These are phyloP conservation scores for Kwoniella shandongensis DNA, from an alignment of 768 basidiomycete species.

Conservation along the genomic window DNA sequence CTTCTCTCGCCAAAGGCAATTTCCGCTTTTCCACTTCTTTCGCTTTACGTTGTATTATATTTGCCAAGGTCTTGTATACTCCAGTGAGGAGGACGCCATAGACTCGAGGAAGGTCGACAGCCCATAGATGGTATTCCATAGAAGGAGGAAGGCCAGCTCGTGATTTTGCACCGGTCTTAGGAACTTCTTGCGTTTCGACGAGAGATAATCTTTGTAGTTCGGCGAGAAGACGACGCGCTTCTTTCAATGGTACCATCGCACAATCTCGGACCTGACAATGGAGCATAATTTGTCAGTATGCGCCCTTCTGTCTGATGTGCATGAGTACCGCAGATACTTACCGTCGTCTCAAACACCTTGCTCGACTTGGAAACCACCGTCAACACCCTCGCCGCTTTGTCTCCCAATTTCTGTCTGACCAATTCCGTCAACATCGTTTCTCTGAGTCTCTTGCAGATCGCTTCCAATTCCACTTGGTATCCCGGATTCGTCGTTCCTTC, in stretches of 20 bases:
- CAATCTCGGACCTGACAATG: conserved; percentile 75
- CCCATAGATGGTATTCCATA: conserved; percentile 66
- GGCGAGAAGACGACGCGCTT: conserved; percentile 76
- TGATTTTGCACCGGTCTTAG: conserved; percentile 84
- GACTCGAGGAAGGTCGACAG: conserved; percentile 80
- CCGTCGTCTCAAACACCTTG: conserved; percentile 94
- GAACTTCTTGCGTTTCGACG: conserved; percentile 88
- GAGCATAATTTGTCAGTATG: background rate
- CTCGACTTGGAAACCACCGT: conserved; percentile 74
- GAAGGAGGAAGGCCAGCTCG: conserved; percentile 56
- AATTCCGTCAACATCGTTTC: conserved; percentile 67
- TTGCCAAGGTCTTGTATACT: conserved; percentile 86
- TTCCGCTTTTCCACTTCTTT: conserved; percentile 72
- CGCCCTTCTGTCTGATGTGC: background rate
- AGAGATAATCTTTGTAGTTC: conserved; percentile 76
- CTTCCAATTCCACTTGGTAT: conserved; percentile 39
- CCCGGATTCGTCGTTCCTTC: conserved; percentile 28
- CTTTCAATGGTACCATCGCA: conserved; percentile 87
- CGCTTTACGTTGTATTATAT: conserved; percentile 71
- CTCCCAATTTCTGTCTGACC: conserved; percentile 73
- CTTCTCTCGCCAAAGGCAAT: conserved; percentile 75
- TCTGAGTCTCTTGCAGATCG: conserved; percentile 54
- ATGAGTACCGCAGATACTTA: conserved; percentile 52
- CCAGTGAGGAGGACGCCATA: conserved; percentile 72
- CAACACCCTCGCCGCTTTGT: conserved; percentile 77